Base-by-base conservation (phyloP, 768 basidiomycete genomes). In the Atractiella rhizophila region DNA sequence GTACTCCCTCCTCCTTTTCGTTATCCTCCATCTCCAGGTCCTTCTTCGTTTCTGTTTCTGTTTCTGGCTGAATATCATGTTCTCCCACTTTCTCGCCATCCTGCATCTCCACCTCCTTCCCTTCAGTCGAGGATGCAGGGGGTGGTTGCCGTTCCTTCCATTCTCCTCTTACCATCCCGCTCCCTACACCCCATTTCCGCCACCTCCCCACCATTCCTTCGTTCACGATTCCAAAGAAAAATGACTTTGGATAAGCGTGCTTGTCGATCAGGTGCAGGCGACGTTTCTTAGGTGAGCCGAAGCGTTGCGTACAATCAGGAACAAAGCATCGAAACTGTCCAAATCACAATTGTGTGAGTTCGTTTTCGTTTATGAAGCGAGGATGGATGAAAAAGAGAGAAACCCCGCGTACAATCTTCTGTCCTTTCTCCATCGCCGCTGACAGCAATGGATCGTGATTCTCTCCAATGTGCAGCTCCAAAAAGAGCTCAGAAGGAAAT, bases 381-480 rank as follows among this genome's bases (percentile, higher is more conserved):
- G 25, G 12, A 5, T 21, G n/a, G 13, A 21, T 3, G 6, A 27
- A 31, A 15, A 31, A 31, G 1, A 11, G 18, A 11, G 24, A 11
- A 26, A 5, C 6, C 4, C 11, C 3, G 30, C 50, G 16, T n/a
- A 51, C 52, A 9, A 44, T 51, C 35, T 48, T 48, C 25, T 51
- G 43, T 4, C 50, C 52, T 6, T 42, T 12, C 16, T 51, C 50
- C 9, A 25, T 31, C 21, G 24, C 9, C 16, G 42, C 15, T 16
- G 40, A 33, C 8, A 47, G 45, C 4, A 54, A 15, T 9, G 48
- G 46, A 28, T 54, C 48, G 30, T 54, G 52, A n/a, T 44, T 48
- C 40, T 54, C 52, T 1, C 13, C 31, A 2, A 51, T 20, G 25
- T 54, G 52, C 6, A 51, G 29, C 4, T 43, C 23, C 6, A 54